Evolutionary conservation across 805 yeast genomes (phyloP).

Genomic region (Brettanomyces sp.): DNA sequence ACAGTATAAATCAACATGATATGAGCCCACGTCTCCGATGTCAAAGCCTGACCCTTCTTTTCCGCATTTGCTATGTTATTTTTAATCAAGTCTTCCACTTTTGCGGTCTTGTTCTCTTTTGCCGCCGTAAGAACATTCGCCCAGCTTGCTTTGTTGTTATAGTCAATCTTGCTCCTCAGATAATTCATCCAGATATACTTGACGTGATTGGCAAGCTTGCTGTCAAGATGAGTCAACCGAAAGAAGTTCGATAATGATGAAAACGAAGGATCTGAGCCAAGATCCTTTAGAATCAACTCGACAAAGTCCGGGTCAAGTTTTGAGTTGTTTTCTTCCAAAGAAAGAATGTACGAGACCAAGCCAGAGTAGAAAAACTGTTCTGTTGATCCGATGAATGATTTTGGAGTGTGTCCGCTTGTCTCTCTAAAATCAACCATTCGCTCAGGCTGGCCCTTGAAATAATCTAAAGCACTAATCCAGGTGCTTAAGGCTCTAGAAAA

Average conservation of each 20-base stretch:
- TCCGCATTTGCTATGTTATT: slow-evolving; percentile 15
- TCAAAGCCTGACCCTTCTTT: slow-evolving; percentile 25
- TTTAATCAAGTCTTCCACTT: slow-evolving; percentile 10
- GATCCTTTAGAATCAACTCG: slow-evolving; percentile 9
- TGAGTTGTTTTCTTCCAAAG: slow-evolving; percentile 10
- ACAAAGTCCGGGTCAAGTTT: slow-evolving; percentile 15
- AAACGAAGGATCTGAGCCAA: background rate
- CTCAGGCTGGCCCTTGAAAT: slow-evolving; percentile 14
- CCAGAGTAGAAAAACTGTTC: slow-evolving; percentile 9
- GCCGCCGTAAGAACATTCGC: slow-evolving; percentile 9
- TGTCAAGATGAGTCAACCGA: slow-evolving; percentile 2
- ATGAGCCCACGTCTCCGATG: slow-evolving; percentile 31
- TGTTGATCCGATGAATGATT: slow-evolving; percentile 2
- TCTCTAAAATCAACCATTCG: background rate
- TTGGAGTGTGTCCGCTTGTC: background rate
- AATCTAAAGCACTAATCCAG: slow-evolving; percentile 21
- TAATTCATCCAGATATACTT: slow-evolving; percentile 3
- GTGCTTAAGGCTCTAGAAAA: slow-evolving; percentile 19
- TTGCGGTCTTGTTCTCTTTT: slow-evolving; percentile 7
- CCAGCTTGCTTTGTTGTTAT: slow-evolving; percentile 11
- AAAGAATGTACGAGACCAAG: slow-evolving; percentile 11
- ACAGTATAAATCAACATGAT: slow-evolving; percentile 39
- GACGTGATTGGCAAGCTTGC: slow-evolving; percentile 5
- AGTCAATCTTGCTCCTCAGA: slow-evolving; percentile 9
- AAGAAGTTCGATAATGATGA: background rate